phyloP scores from a whole-genome alignment of 2,329 filamentous ascomycete genomes.

The Macroventuria anomochaeta region DNA sequence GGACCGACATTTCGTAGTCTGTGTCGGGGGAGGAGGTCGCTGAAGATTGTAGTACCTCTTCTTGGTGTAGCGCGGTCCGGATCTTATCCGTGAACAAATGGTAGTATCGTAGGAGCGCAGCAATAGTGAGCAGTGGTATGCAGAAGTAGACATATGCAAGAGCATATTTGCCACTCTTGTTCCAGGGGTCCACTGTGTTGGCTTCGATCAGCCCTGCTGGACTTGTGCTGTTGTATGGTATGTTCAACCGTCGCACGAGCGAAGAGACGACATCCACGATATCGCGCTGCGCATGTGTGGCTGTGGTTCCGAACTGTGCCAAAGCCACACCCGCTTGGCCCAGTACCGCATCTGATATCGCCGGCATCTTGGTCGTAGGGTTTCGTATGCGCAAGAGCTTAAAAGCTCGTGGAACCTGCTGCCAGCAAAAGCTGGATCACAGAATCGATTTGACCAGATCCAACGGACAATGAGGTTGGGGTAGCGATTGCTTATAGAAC shows the following conservation, averaged over 20 bases:
- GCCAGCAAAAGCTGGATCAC: slow-evolving; percentile 44
- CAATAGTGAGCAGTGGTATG: slow-evolving; percentile 70
- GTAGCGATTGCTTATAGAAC: slow-evolving; percentile 30
- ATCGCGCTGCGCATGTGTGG: slow-evolving; percentile 40
- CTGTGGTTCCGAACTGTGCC: slow-evolving; percentile 36
- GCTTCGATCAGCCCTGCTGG: slow-evolving; percentile 63
- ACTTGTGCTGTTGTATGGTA: slow-evolving; percentile 62
- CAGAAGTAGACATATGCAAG: slow-evolving; percentile 89
- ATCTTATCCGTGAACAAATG: slow-evolving; percentile 95
- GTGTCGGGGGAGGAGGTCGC: slow-evolving; percentile 61
- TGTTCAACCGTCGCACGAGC: slow-evolving; percentile 58
- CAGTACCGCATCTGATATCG: slow-evolving; percentile 39
- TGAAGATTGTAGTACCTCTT: slow-evolving; percentile 74
- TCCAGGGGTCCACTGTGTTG: slow-evolving; percentile 75
- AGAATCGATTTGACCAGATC: slow-evolving; percentile 19
- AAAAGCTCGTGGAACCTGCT: slow-evolving; percentile 37
- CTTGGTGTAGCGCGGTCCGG: slow-evolving; percentile 85
- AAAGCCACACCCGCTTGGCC: slow-evolving; percentile 38
- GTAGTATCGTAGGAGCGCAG: slow-evolving; percentile 76
- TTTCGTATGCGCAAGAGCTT: slow-evolving; percentile 17
- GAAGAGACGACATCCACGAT: slow-evolving; percentile 36
- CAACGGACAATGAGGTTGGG: slow-evolving; percentile 10
- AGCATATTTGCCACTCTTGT: slow-evolving; percentile 81
- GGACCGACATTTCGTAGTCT: slow-evolving; percentile 67
- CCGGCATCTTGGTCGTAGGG: slow-evolving; percentile 41